Evolutionary conservation across 1,139 yeast species (phyloP).

Genomic region (Geotrichum bryndzae): DNA sequence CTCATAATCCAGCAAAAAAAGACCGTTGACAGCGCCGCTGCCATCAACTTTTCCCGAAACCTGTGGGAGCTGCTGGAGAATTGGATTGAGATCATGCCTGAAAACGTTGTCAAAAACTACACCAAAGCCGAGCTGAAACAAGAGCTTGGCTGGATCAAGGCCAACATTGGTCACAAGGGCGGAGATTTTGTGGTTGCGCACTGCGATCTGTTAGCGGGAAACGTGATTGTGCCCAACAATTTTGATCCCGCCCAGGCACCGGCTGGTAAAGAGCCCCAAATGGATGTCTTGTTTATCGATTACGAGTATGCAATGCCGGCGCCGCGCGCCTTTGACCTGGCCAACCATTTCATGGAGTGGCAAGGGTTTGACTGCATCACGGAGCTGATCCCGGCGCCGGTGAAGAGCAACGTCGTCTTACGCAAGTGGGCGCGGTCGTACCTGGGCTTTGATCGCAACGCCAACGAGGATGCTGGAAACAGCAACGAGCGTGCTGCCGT

Average conservation of each 20-base stretch:
- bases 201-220: constrained; percentile 68
- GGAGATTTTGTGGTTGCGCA: constrained; percentile 55
- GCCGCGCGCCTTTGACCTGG: constrained; percentile 75
- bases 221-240: constrained; percentile 54
- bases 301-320: constrained; percentile 78
- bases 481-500: constrained; percentile 22
- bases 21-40: constrained; percentile 8
- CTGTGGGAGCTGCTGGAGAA: constrained; percentile 56
- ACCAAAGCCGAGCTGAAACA: constrained; percentile 34
- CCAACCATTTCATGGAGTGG: constrained; percentile 86
- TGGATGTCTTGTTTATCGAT: constrained; percentile 57
- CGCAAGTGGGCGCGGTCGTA: constrained; percentile 44
- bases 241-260: constrained; percentile 14
- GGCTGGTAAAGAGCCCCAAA: constrained; percentile 14
- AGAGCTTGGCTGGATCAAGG: constrained; percentile 56
- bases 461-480: neutral
- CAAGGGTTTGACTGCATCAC: constrained; percentile 74
- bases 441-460: constrained; percentile 24
- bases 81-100: constrained; percentile 60
- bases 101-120: constrained; percentile 25
- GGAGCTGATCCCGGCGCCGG: constrained; percentile 53
- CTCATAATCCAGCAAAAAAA: constrained; percentile 14
- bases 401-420: constrained; percentile 41
- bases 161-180: constrained; percentile 41
- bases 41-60: constrained; percentile 29